Evolutionary conservation across 306 rosid species (phyloP), one percentile per base, ranked within the genome.

Genomic region (Fragaria nilgerrensis): DNA sequence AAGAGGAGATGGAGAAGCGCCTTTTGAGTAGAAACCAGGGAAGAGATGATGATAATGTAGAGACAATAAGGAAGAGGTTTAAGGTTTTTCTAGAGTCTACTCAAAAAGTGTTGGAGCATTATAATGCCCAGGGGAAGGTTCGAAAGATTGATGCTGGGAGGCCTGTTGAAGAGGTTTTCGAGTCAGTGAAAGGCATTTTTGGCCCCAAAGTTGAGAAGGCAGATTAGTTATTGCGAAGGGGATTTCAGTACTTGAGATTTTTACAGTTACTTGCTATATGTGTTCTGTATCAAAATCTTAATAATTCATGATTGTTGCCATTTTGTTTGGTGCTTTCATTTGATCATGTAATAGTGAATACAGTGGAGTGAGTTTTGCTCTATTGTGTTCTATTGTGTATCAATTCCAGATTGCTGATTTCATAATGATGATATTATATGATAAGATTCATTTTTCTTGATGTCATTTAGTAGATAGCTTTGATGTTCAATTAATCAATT

Each of bases 61-160:
- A 96, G 85, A 96, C 98, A 75, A 92, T 96, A 78, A 91, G 96
- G 90, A 96, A 96, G 85, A 84, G 99, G 58, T 96, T 96, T 77
- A 88, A 79, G 81, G 98, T 96, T 88, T 96, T 92, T 85, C 73
- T 88, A 80, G 97, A 96, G 34, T 96, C 94, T 65, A 96, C 97
- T 78, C 92, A 89, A 79, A 97, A 96, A 17, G 99, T 96, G 84
- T 67, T 96, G 79, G 76, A 86, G 76, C 80, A 92, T 80, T 96
- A 92, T 78, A 89, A 86, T 19, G 83, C 88, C 25, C 93, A 84
- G 86, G 92, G 87, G 62, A 96, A 92, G 87, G 97, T 96, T 78
- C 83, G 83, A 72, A 91, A 86, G 99, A 74, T 95, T 84, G 91
- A 88, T 75, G 98, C 99, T 79, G 92, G 83, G 75, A 91, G 79